Evolutionary conservation across 2,329 filamentous ascomycete species (phyloP).

Genomic region (Aureobasidium namibiae): DNA sequence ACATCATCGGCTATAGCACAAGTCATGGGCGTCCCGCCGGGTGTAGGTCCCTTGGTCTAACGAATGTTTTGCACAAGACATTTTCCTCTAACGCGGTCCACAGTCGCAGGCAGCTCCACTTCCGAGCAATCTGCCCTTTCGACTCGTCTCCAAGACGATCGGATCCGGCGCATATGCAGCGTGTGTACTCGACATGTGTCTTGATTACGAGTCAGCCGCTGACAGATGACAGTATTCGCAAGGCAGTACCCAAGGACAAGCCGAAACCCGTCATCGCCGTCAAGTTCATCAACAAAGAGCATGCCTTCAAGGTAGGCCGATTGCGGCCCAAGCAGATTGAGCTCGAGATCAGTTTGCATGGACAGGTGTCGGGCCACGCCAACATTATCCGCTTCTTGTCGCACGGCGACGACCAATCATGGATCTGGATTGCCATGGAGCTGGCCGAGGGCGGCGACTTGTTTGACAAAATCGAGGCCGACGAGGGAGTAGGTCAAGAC

Average conservation of each 20-base stretch:
- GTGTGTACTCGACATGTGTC: slow-evolving; percentile 42
- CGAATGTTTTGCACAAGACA: neutral
- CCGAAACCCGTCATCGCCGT: slow-evolving; percentile 80
- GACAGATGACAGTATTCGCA: slow-evolving; percentile 63
- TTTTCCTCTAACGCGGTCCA: slow-evolving; percentile 10
- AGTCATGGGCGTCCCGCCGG: slow-evolving; percentile 24
- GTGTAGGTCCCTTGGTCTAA: slow-evolving; percentile 18
- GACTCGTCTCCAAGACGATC: slow-evolving; percentile 92
- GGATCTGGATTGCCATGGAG: slow-evolving; percentile 99
- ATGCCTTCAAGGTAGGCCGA: slow-evolving; percentile 80
- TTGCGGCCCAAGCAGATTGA: slow-evolving; percentile 82
- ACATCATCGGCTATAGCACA: neutral
- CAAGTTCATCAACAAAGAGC: slow-evolving; percentile 97
- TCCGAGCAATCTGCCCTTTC: slow-evolving; percentile 78
- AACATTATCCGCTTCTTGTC: slow-evolving; percentile 93
- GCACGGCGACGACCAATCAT: slow-evolving; percentile 73
- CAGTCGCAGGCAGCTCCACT: slow-evolving; percentile 85
- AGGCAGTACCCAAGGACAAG: slow-evolving; percentile 67
- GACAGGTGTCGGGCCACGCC: slow-evolving; percentile 62
- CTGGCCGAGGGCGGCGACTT: slow-evolving; percentile 89
- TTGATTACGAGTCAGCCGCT: neutral
- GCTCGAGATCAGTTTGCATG: slow-evolving; percentile 87
- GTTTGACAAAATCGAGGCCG: slow-evolving; percentile 98
- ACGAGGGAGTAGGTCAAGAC: slow-evolving; percentile 87
- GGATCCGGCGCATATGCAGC: slow-evolving; percentile 95